Evolutionary conservation across 192 early-diverging fungal genomes (phyloP).

Genomic region (Backusella morwellensis): DNA sequence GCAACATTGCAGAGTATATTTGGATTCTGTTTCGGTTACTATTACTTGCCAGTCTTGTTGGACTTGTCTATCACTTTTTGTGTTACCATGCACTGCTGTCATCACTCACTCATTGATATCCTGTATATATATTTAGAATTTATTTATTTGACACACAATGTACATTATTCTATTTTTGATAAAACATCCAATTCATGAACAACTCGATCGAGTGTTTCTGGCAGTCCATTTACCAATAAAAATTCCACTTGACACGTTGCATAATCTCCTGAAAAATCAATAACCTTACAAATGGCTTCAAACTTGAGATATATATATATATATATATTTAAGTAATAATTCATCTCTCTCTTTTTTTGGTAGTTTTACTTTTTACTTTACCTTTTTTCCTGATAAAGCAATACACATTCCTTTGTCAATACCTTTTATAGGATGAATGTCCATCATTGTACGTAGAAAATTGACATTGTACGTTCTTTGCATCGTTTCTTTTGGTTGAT

Average conservation of each 20-base stretch:
- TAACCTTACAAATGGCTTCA: neutral
- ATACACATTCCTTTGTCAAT: neutral
- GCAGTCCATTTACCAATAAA: neutral
- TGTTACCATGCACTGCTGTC: neutral
- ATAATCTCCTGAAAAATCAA: neutral
- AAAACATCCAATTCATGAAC: neutral
- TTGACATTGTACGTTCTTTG: neutral
- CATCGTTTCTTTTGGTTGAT: neutral
- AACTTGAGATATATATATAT: too few relatives aligned
- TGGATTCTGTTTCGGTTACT: constrained; percentile 28
- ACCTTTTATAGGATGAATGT: constrained; percentile 12
- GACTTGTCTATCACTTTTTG: constrained; percentile 23
- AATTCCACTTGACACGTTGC: neutral
- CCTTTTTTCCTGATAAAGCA: neutral
- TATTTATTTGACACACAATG: neutral
- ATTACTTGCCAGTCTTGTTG: constrained; percentile 20
- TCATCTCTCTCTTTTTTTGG: neutral
- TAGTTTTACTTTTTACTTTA: neutral
- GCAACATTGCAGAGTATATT: constrained; percentile 17
- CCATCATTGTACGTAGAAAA: constrained; percentile 2
- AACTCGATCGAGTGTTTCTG: neutral
- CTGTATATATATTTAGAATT: too few relatives aligned
- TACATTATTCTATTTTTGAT: neutral
- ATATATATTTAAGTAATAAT: too few relatives aligned
- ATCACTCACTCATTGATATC: neutral